Base-by-base conservation (phyloP, 2,329 filamentous ascomycete genomes). In the Pseudonectria foliicola region DNA sequence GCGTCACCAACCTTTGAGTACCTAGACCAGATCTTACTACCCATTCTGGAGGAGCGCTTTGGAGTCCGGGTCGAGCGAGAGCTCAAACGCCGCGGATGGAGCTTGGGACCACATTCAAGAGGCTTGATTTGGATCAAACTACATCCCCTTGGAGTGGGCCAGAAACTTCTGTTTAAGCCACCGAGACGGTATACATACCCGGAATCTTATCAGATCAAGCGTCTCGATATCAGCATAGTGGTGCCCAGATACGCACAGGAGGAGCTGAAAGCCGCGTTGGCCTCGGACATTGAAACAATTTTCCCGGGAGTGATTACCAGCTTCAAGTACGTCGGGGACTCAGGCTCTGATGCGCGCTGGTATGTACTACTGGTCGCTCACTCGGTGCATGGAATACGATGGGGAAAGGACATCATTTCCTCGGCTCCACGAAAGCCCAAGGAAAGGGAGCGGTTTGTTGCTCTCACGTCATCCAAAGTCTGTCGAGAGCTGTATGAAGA, bases 1-100 rank as follows among this genome's bases (percentile, higher is more conserved):
- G 76, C 67, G 48, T 76, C 75, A 1, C 61, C 67, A 2, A 75
- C 68, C n/a, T 78, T 66, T 39, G 76, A 82, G 47, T 82, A 80
- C 47, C 56, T 80, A 4, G 73, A 77, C 46, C 76, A 80, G 46
- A 70, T 80, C 1, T 61, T 81, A 1, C 55, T 79, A 23, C 76
- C 76, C 3, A 60, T 64, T 1, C 55, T 81, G 1, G 61, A 73
- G 46, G 57, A 62, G 3, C 61, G 62, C 4, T 77, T 78, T 35
- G 64, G 66, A 2, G 54, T 78, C 27, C 35, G 38, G 1, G 61
- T 75, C 4, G 63, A 71, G 39, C 52, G 73, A 7, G 46, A 54
- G 13, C 48, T 79, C 8, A 55, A 61, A 24, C 44, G 32, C 13
- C 65, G 74, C 7, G 68, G 72, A 8, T 81, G 76, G 76, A 66